Conservation (phyloP, 352 stramenopile genomes). For the Elongisporangium undulatum region DNA sequence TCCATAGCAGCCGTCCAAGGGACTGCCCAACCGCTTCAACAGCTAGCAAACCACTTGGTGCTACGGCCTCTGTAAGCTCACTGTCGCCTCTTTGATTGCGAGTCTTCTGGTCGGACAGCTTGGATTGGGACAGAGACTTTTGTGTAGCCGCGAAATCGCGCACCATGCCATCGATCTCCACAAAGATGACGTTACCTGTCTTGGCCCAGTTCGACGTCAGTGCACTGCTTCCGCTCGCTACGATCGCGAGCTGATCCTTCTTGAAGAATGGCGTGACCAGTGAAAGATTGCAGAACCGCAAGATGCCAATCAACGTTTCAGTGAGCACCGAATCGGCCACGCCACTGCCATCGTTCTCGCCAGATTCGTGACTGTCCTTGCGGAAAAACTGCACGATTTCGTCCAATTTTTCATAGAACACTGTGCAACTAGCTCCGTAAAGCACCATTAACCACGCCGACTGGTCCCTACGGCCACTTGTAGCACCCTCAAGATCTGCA, state of each 20-base stretch:
- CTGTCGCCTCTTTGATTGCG: constrained; percentile 1
- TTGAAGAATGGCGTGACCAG: constrained; percentile 76
- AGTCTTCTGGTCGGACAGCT: constrained; percentile 5
- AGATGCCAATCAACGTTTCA: constrained; percentile 46
- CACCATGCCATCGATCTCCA: constrained; percentile 76
- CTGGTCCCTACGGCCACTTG: constrained; percentile 20
- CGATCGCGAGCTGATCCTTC: constrained; percentile 16
- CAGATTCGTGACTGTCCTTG: constrained; percentile 5
- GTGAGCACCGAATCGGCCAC: constrained; percentile 61
- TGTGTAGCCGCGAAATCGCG: constrained; percentile 72
- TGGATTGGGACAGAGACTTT: constrained; percentile 22
- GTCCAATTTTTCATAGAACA: constrained; percentile 80
- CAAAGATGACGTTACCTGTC: constrained; percentile 78
- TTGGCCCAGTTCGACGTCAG: constrained; percentile 67
- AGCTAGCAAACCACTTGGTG: constrained; percentile 11
- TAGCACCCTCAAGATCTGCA: constrained; percentile 28
- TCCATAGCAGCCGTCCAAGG: constrained; percentile 71
- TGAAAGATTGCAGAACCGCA: constrained; percentile 77
- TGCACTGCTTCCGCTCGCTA: constrained; percentile 4
- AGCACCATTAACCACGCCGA: constrained; percentile 64
- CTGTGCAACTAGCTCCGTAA: constrained; percentile 65
- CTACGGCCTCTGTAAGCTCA: background rate
- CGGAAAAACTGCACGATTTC: constrained; percentile 74
- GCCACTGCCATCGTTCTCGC: constrained; percentile 5
- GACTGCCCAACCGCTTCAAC: constrained; percentile 52